Evolutionary conservation across 2,329 filamentous ascomycete species (phyloP), one percentile per base, ranked within the genome.

Genomic region (Xylaria sp.): DNA sequence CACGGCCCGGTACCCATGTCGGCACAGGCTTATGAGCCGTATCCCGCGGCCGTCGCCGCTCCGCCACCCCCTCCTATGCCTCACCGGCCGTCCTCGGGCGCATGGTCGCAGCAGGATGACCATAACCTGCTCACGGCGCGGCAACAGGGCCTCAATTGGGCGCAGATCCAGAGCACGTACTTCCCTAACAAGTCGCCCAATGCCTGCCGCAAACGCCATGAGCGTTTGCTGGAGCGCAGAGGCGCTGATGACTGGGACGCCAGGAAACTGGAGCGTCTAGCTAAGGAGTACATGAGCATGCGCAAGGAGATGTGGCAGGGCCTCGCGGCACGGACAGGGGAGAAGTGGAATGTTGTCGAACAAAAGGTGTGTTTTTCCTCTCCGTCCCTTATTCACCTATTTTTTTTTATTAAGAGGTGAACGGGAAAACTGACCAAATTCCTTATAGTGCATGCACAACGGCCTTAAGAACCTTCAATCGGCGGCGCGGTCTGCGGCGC

Each of bases 161-260:
- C 88, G 63, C 90, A 93, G 74, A 96, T 97, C 77, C 90, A 93
- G 74, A 85, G 85, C 69, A 88, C 86, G 70, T 89, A 93, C 80
- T 97, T 97, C 78, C 91, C 90, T 0, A 85, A 81, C 78, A 97
- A 97, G 83, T 89, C 88, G 9, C 83, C 91, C 67, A 96, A 96
- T 78, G 94, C 94, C 20, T 97, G 93, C 81, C 92, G 93, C 72
- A 97, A 97, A 82, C 89, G 93, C 64, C 93, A 97, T 76, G 93
- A 97, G 81, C 87, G 93, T 48, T 83, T 97, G 72, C 90, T 95
- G 85, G 92, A 95, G 81, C 89, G 90, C 72, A 86, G 86, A 77
- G 89, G 90, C 66, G 88, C 89, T 57, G 90, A 93, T 74, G 91
- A 94, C 75, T 96, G 93, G 90, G 92, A 95, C 75, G 87, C 87